Conservation (phyloP, 257 asterid species). For the Salvia rosmarinus region DNA sequence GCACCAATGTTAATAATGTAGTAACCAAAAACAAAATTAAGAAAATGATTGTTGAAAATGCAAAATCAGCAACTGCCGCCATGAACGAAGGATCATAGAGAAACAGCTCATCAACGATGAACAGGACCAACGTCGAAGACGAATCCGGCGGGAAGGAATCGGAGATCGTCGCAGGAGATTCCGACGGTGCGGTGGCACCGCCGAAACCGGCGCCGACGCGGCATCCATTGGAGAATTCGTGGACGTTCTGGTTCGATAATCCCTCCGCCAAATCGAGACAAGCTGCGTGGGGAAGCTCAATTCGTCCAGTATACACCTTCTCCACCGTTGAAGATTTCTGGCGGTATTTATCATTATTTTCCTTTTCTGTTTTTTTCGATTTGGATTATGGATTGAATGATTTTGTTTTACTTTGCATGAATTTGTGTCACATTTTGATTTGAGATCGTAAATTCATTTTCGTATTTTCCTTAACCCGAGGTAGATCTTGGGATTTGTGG, state of each 20-base stretch:
- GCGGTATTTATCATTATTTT: slow-evolving; percentile 40
- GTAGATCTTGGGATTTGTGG: not conserved
- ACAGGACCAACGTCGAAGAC: slow-evolving; percentile 14
- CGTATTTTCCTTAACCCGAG: not conserved
- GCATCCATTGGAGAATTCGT: slow-evolving; percentile 52
- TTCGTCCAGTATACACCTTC: slow-evolving; percentile 51
- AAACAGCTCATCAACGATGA: slow-evolving; percentile 17
- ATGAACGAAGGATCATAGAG: slow-evolving; percentile 24
- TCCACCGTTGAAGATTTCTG: slow-evolving; percentile 55
- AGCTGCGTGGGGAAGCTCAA: slow-evolving; percentile 55
- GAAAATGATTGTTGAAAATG: slow-evolving; percentile 38
- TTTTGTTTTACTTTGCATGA: slow-evolving; percentile 14
- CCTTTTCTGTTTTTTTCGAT: not conserved
- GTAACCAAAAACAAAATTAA: slow-evolving; percentile 21
- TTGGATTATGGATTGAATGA: not conserved
- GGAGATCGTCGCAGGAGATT: slow-evolving; percentile 31
- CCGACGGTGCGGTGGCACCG: slow-evolving; percentile 22
- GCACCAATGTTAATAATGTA: not conserved
- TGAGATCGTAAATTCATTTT: not conserved
- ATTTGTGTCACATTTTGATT: not conserved
- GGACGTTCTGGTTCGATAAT: slow-evolving; percentile 61
- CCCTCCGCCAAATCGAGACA: slow-evolving; percentile 50
- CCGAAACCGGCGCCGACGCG: slow-evolving; percentile 15
- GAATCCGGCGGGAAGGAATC: slow-evolving; percentile 39
- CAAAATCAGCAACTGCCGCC: slow-evolving; percentile 23